Evolutionary conservation across 306 rosid genomes (phyloP), one percentile per base, ranked within the genome.

Genomic region (Medicago ruthenica): DNA sequence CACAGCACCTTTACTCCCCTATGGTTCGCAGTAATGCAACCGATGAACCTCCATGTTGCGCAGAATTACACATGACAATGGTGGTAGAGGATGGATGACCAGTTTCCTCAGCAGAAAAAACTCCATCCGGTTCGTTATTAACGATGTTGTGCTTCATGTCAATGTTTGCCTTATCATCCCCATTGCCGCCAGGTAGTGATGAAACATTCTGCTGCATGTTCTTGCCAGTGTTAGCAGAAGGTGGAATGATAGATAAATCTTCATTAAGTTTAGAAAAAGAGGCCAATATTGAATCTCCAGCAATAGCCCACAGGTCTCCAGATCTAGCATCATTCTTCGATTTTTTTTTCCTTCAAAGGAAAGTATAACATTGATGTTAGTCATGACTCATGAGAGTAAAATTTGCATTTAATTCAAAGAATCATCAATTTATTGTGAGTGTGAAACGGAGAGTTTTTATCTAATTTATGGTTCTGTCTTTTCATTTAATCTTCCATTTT

Each of bases 281-380:
- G 14, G 92, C 94, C 75, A 91, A 83, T 76, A 91, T 93, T 24
- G 98, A 89, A 42, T 92, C 89, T 45, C 94, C 97, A 55, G 89
- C 89, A 67, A 91, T 94, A 59, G 92, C 89, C n/a, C 97, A 87
- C 67, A 91, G 84, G 68, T 93, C 97, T 76, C 96, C 86, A 74
- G 96, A 76, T 85, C 98, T 86, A 36, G 84, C 85, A 84, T 89
- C 98, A 76, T 1, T 60, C 4, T n/a, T 69, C 17, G 55, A 22
- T 73, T 47, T 47, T 68, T 34, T 60, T 27, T 27, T 27, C 31
- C 31, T 27, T 55, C 48, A 9, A 36, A 71, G 3, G 17, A 24
- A 65, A 17, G 27, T 37, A 58, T 18, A 12, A 9, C 22, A 9
- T 37, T 22, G 41, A 63, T 70, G 60, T n/a, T 45, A 10, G 55